Evolutionary conservation across 306 rosid species (phyloP).

Genomic region (Aeschynomene evenia): DNA sequence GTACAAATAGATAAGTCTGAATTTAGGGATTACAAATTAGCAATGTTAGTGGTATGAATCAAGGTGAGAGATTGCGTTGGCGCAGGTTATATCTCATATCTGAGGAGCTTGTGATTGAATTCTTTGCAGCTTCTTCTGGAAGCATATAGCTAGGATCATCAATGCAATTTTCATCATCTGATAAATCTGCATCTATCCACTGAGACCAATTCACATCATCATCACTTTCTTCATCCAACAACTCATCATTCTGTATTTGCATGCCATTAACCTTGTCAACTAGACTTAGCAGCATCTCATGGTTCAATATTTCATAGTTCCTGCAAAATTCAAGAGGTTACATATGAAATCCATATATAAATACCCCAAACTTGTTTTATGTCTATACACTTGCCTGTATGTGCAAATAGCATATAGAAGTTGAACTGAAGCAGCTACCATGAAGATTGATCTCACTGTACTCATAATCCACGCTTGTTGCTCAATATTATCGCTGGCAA

Average conservation of each 20-base stretch:
- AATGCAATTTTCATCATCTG: conserved; percentile 53
- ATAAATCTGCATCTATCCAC: conserved; percentile 63
- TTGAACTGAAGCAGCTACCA: conserved; percentile 43
- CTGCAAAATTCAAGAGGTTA: conserved; percentile 39
- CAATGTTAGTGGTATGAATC: conserved; percentile 11
- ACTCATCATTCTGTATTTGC: conserved; percentile 39
- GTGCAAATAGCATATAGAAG: conserved; percentile 68
- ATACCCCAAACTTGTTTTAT: not conserved
- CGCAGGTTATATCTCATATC: conserved; percentile 58
- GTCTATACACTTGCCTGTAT: conserved; percentile 46
- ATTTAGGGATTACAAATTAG: not conserved
- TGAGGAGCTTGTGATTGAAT: conserved; percentile 40
- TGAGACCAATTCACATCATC: conserved; percentile 48
- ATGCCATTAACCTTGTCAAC: conserved; percentile 51
- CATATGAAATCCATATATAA: not conserved
- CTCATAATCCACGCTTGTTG: conserved; percentile 52
- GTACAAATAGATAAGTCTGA: not conserved
- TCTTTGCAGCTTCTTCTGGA: conserved; percentile 51
- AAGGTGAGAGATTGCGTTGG: conserved; percentile 18
- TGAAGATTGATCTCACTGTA: conserved; percentile 41
- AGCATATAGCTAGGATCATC: conserved; percentile 63
- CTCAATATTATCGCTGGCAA: conserved; percentile 37
- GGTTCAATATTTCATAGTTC: conserved; percentile 68
- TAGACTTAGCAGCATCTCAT: conserved; percentile 51
- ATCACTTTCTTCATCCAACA: conserved; percentile 43